Evolutionary conservation across 192 early-diverging fungal genomes (phyloP), one percentile per base, ranked within the genome.

Genomic region (Jimgerdemannia lactiflua): DNA sequence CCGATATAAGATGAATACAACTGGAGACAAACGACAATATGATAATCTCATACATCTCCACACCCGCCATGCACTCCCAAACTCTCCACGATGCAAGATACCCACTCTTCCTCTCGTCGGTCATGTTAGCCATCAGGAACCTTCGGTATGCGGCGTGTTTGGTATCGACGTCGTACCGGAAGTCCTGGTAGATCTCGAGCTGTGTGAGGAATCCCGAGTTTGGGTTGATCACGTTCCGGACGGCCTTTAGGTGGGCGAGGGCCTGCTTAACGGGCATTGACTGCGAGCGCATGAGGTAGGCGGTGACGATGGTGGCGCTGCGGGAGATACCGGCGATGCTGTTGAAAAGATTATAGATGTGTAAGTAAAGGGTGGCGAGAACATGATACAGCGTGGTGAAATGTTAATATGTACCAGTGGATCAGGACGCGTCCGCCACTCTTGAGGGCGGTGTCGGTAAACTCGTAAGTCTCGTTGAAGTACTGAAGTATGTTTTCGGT

Each of bases 401-500:
- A n/a, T n/a, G n/a, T 9, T 41, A 8, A n/a, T n/a, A n/a, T n/a
- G n/a, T 67, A 67, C 67, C 90, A 92, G 70, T 94, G 91, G 6
- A 94, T 86, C 67, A 94, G 86, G 43, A 94, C 84, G 8, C 82
- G 83, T 3, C 86, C 87, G 18, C 85, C 83, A 8, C 65, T 75
- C 0, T 75, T 76, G 17, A 91, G 63, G 3, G 85, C 83, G 11
- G 72, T 70, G 4, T 82, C 64, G 18, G 92, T 94, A 76, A 93
- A 94, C 4, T 63, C 74, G 74, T 86, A 84, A 43, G 85, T 88
- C 44, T 86, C 88, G 6, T 89, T 83, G 71, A 94, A 93, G 73
- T 92, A 83, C 77, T 92, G 86, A 75, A 93, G 87, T 4, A 94
- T 83, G 78, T 92, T 91, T 69, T 87, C 86, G 65, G 86, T 85